These are phyloP conservation scores for Teratosphaeria viscida DNA, from an alignment of 2,329 filamentous ascomycete genomes.

Conservation along the genomic window DNA sequence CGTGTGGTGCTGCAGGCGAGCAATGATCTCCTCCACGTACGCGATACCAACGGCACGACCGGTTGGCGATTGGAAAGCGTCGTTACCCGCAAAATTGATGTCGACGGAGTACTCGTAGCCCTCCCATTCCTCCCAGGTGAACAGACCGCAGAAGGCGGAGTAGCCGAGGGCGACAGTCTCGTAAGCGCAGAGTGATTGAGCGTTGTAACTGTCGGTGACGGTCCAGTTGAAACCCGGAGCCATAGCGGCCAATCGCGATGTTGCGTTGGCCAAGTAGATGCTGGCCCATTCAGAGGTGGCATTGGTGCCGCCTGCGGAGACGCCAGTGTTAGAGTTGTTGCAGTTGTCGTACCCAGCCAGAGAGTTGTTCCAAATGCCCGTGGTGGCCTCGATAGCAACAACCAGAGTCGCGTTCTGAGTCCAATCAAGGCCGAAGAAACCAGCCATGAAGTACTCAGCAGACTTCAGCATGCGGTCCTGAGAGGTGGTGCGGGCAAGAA, in stretches of 20 bases:
- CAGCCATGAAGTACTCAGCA: slow-evolving; percentile 67
- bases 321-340: slow-evolving; percentile 1
- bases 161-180: slow-evolving; percentile 69
- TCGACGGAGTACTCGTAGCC: slow-evolving; percentile 63
- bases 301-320: slow-evolving; percentile 41
- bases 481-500: slow-evolving; percentile 63
- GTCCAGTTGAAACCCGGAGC: slow-evolving; percentile 47
- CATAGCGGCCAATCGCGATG: slow-evolving; percentile 44
- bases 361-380: slow-evolving; percentile 1
- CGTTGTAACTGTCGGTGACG: slow-evolving; percentile 51
- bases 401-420: slow-evolving; percentile 32
- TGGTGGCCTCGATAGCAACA: slow-evolving; percentile 3
- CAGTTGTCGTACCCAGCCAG: slow-evolving; percentile 1
- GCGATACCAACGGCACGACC: slow-evolving; percentile 63
- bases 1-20: slow-evolving; percentile 54
- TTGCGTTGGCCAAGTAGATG: slow-evolving; percentile 56
- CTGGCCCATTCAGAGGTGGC: slow-evolving; percentile 50
- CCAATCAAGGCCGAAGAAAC: slow-evolving; percentile 70
- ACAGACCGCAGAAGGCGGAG: slow-evolving; percentile 63
- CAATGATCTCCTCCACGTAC: slow-evolving; percentile 62
- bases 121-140: slow-evolving; percentile 65
- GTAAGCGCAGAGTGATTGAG: slow-evolving; percentile 64
- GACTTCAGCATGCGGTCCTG: slow-evolving; percentile 67
- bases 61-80: slow-evolving; percentile 53
- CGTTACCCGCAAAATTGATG: slow-evolving; percentile 41